Base-by-base conservation (phyloP, 768 basidiomycete genomes). In the Boletus edulis region DNA sequence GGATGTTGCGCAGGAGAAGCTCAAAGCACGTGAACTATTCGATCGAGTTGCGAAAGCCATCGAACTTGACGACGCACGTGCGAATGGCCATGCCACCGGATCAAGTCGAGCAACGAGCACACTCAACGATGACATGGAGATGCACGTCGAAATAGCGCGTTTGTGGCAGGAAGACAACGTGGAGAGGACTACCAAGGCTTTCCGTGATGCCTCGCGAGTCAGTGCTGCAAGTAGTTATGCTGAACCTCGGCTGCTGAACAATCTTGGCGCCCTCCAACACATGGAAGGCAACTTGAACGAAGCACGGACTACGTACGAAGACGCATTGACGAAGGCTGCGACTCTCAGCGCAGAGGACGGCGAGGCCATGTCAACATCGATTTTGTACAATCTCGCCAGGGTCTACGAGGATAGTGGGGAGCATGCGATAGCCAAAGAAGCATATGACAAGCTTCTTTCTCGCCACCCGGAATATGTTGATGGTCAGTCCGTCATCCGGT, bases 381-480 rank as follows among this genome's bases (percentile, higher is more conserved):
- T 94, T 24, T 73, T 94, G 43, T 98, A 92, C 73, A 99, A 99
- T 67, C 83, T 98, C 22, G 97, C 90, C 0, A 78, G 94, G 54
- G 87, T 89, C 15, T 95, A 94, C 63, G 97, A 99, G 70, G 92
- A 94, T 45, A 77, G 82, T 50, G 88, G 88, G 1, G 86, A 91
- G 35, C 78, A 80, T 5, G 77, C 72, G 2, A 78, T 86, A 56
- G 95, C 96, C 3, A 86, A 80, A 58, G 91, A 89, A 60, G 93
- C 91, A 2, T 98, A 95, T 63, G 83, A 87, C 46, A 93, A 94
- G 70, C 77, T 98, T 10, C 72, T 98, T 35, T 75, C 83, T n/a
- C 80, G 89, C 50, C 96, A 98, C 76, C 93, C 95, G 1, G 97
- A 98, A 73, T 98, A 96, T 67, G 82, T 94, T 22, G 96, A 98